phyloP scores from a whole-genome alignment of 257 asterid genomes.

The Solanum phureja region DNA sequence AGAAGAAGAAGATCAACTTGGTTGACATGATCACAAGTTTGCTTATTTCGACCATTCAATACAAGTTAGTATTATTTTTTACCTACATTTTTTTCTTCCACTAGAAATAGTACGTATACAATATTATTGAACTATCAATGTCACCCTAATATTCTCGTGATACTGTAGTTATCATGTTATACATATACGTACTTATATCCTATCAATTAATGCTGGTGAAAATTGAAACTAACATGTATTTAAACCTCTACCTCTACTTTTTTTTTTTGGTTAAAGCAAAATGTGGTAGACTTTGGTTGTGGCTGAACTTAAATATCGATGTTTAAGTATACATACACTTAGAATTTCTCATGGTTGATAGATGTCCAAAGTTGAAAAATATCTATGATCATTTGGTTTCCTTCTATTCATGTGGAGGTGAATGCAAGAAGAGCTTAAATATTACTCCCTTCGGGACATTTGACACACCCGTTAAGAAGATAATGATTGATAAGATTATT shows the following conservation, averaged over 20 bases:
- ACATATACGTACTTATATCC: not conserved
- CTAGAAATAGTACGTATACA: not conserved
- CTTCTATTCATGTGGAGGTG: not conserved
- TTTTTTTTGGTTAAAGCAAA: not conserved
- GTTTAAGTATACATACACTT: not conserved
- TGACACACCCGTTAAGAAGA: too few species aligned
- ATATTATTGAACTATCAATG: not conserved
- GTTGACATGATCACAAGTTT: slow-evolving; percentile 15
- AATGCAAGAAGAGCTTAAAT: not conserved
- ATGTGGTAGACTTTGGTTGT: not conserved
- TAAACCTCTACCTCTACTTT: not conserved
- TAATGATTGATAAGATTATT: too few species aligned
- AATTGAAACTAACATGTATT: not conserved
- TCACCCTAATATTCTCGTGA: not conserved
- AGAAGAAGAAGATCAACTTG: not conserved
- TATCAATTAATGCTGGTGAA: not conserved
- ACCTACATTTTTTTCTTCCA: not conserved
- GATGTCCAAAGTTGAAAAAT: not conserved
- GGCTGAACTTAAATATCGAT: not conserved
- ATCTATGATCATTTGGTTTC: not conserved
- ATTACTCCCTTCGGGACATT: not conserved
- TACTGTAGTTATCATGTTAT: not conserved
- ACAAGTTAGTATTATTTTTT: not conserved
- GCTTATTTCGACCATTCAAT: slow-evolving; percentile 10
- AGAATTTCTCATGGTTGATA: not conserved